These are phyloP conservation scores for Wickerhamomyces kurtzmanii DNA, from an alignment of 805 yeast genomes.

Conservation along the genomic window DNA sequence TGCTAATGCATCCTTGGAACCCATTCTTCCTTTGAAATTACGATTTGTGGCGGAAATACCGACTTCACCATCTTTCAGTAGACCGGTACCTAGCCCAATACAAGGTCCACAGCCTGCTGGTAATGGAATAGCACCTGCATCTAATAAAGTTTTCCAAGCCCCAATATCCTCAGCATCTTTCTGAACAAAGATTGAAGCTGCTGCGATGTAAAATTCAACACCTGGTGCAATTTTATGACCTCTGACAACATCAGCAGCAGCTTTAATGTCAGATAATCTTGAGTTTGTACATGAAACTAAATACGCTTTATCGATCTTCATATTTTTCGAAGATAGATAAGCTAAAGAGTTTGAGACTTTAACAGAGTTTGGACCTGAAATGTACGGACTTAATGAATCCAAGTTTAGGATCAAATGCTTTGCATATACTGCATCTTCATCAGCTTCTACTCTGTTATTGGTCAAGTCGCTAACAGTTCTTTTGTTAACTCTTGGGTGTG, in stretches of 20 bases:
- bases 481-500: conserved; percentile 77
- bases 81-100: conserved; percentile 93
- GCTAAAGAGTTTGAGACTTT: conserved; percentile 76
- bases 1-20: conserved; percentile 92
- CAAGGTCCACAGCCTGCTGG: conserved; percentile 99
- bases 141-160: conserved; percentile 83
- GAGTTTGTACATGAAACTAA: conserved; percentile 97
- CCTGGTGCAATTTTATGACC: conserved; percentile 80
- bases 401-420: conserved; percentile 80
- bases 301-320: conserved; percentile 87
- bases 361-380: conserved; percentile 97
- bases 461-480: conserved; percentile 45
- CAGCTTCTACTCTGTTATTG: conserved; percentile 38
- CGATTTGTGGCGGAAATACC: conserved; percentile 98
- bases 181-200: conserved; percentile 92
- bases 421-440: conserved; percentile 76
- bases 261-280: conserved; percentile 81
- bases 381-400: conserved; percentile 71
- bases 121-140: conserved; percentile 89
- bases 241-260: conserved; percentile 81
- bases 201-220: conserved; percentile 95
- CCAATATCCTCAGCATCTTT: conserved; percentile 85
- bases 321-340: conserved; percentile 60
- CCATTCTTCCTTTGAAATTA: conserved; percentile 99
- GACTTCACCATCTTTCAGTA: conserved; percentile 90